Conservation (phyloP, 257 asterid species). For the Striga asiatica region DNA sequence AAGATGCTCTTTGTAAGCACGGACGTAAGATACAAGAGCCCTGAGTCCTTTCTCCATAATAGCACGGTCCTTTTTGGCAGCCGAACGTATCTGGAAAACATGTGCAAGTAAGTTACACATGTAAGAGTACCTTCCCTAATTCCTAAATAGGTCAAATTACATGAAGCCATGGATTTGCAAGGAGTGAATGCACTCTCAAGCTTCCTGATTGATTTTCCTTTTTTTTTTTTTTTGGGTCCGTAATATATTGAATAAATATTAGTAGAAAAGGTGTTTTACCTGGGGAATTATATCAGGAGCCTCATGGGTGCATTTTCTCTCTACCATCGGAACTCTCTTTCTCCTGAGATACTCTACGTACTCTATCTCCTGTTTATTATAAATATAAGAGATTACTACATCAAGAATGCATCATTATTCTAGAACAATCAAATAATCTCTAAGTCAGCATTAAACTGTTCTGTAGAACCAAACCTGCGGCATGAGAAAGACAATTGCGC, state of each 20-base stretch:
- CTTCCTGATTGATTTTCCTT: not conserved
- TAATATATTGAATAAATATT: not conserved
- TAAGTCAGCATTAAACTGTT: not conserved
- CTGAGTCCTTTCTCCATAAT: slow-evolving; percentile 91
- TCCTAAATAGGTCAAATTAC: not conserved
- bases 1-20: slow-evolving; percentile 90
- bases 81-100: slow-evolving; percentile 54
- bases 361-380: slow-evolving; percentile 63
- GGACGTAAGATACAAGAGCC: slow-evolving; percentile 86
- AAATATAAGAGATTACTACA: slow-evolving; percentile 11
- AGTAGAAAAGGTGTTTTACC: slow-evolving; percentile 26
- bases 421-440: not conserved
- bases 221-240: not conserved
- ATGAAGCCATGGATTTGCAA: not conserved
- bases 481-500: slow-evolving; percentile 65
- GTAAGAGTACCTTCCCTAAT: slow-evolving; percentile 4
- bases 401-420: not conserved
- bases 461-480: slow-evolving; percentile 54
- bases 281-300: slow-evolving; percentile 60
- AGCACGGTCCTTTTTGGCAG: slow-evolving; percentile 79
- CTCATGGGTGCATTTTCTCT: slow-evolving; percentile 44
- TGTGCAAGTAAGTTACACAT: not conserved
- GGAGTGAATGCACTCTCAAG: not conserved
- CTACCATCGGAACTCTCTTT: slow-evolving; percentile 66
- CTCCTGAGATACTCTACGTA: slow-evolving; percentile 65